Evolutionary conservation across 148 eudicot genomes (phyloP).

Genomic region (Cornus kousa): DNA sequence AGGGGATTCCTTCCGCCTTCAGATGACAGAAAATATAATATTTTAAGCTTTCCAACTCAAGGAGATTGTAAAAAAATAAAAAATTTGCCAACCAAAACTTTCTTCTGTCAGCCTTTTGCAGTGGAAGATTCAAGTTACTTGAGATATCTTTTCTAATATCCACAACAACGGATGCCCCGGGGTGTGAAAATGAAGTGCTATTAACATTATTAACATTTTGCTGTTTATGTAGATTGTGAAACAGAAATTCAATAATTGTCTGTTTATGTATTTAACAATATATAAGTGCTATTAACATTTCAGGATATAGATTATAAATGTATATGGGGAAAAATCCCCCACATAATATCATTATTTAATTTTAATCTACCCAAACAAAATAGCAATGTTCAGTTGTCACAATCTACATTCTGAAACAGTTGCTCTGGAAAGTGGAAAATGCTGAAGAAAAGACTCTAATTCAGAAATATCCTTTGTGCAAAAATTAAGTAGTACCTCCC

Average conservation of each 20-base stretch:
- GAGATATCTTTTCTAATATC: neutral
- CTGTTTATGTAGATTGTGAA: neutral
- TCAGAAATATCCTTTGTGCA: neutral
- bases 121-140: neutral
- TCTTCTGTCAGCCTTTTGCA: neutral
- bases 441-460: neutral
- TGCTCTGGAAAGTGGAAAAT: neutral
- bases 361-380: neutral
- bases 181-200: neutral
- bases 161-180: neutral
- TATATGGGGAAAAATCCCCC: neutral
- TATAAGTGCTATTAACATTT: neutral
- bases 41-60: too few species aligned
- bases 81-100: neutral
- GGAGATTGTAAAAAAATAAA: neutral
- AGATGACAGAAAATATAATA: neutral
- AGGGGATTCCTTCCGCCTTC: neutral
- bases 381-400: neutral
- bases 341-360: neutral
- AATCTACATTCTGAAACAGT: neutral
- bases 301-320: neutral
- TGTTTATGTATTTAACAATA: neutral
- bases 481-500: constrained; percentile 62
- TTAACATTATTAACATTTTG: too few species aligned
- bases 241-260: neutral